Conservation (phyloP, 73 alveolate genomes). For the Paramecium primaurelia region DNA sequence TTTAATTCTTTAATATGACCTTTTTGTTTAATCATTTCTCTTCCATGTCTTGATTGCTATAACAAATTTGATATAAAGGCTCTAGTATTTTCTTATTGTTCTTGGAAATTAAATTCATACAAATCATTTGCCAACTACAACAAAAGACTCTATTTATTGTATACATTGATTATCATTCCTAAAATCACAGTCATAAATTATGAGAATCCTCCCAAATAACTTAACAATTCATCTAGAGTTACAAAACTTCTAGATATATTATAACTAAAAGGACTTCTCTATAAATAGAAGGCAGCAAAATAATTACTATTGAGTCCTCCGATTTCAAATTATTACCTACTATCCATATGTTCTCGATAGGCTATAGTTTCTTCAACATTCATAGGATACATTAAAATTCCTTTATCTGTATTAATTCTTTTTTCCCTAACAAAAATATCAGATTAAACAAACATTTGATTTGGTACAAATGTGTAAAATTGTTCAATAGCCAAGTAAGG, state of each 20-base stretch:
- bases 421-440: constrained; percentile 55
- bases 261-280: constrained; percentile 42
- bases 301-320: background rate
- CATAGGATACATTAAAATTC: background rate
- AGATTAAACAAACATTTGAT: constrained; percentile 54
- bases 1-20: background rate
- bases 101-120: background rate
- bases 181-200: constrained; percentile 40
- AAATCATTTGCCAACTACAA: constrained; percentile 18
- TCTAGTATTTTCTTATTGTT: background rate
- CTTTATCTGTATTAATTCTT: constrained; percentile 1
- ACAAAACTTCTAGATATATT: background rate
- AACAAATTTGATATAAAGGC: background rate
- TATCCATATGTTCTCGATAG: background rate
- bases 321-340: background rate
- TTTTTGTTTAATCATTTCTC: background rate
- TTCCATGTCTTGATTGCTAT: background rate
- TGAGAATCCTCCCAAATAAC: constrained; percentile 49
- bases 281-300: constrained; percentile 20
- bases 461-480: constrained; percentile 1
- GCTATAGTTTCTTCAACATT: background rate
- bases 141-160: background rate
- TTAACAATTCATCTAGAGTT: constrained; percentile 24
- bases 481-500: background rate
- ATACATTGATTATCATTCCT: background rate